A percentile compares a stretch with the other conserved stretches of the same genome.
Evolutionary conservation across 1,284 basidiomycete species (phyloP).

Genomic region (Hypsizygus ulmarius): DNA sequence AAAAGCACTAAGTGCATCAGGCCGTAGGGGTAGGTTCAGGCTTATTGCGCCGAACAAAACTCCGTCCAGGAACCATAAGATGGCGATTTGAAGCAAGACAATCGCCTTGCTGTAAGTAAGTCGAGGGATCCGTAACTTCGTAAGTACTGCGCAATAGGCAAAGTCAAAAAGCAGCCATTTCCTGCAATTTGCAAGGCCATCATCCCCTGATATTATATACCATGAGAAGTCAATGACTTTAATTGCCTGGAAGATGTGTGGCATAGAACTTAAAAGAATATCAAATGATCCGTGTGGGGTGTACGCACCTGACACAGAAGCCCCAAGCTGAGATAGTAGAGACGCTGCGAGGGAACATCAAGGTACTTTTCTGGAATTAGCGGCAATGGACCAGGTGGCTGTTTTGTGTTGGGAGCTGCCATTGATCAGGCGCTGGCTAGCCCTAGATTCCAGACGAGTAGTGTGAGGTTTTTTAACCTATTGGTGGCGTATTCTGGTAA

Average conservation of each 20-base stretch:
- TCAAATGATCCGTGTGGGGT: background rate
- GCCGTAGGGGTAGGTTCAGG: constrained; percentile 37
- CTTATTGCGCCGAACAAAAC: constrained; percentile 70
- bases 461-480: background rate
- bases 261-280: constrained; percentile 1
- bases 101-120: constrained; percentile 66
- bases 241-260: constrained; percentile 44
- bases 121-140: constrained; percentile 74
- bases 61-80: constrained; percentile 62
- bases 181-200: constrained; percentile 40
- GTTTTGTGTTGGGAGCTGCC: constrained; percentile 13
- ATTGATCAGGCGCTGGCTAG: constrained; percentile 7
- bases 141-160: constrained; percentile 56
- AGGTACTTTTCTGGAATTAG: constrained; percentile 52
- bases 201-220: constrained; percentile 45
- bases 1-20: constrained; percentile 20
- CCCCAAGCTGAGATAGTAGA: constrained; percentile 56
- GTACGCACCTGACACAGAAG: constrained; percentile 48
- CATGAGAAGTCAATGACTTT: constrained; percentile 63
- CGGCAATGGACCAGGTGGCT: constrained; percentile 26
- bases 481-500: background rate
- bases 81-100: constrained; percentile 55
- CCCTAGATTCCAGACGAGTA: background rate
- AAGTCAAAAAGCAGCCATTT: constrained; percentile 77
- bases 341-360: constrained; percentile 56